Percentiles rank a stretch among this genome's conserved stretches.
Conservation (phyloP, 2,329 filamentous ascomycete species). For the Pseudogymnoascus sp. region DNA sequence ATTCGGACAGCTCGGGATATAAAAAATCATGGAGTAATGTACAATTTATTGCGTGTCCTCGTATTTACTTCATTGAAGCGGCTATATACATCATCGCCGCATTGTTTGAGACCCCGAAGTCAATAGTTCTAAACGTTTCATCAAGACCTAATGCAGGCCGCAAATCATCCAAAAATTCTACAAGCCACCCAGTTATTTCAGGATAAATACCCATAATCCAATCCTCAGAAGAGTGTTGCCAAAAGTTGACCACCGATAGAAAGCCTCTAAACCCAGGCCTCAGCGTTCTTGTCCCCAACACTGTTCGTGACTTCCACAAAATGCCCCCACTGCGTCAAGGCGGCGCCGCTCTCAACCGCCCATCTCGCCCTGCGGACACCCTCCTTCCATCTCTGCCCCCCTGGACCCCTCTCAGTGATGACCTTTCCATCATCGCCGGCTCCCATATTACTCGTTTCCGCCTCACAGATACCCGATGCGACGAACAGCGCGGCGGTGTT, state of each 20-base stretch:
- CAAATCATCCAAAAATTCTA: background rate
- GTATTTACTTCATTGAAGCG: background rate
- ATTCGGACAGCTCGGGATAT: background rate
- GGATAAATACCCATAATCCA: background rate
- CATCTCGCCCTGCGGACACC: slow-evolving; percentile 80
- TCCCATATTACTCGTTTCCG: slow-evolving; percentile 72
- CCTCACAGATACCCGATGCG: slow-evolving; percentile 77
- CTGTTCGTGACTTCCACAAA: slow-evolving; percentile 67
- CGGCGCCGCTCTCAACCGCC: slow-evolving; percentile 79
- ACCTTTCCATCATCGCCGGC: slow-evolving; percentile 73
- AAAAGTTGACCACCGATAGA: background rate
- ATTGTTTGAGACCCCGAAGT: background rate
- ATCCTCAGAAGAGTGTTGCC: background rate
- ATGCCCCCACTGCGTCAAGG: slow-evolving; percentile 71
- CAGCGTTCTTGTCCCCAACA: background rate
- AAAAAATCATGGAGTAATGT: background rate
- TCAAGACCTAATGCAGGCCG: background rate
- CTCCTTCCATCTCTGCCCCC: slow-evolving; percentile 88
- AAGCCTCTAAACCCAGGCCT: background rate
- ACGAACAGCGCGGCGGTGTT: slow-evolving; percentile 89
- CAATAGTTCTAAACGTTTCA: background rate
- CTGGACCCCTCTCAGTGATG: slow-evolving; percentile 74
- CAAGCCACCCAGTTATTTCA: background rate
- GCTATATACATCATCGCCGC: background rate
- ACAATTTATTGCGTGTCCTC: background rate